These are phyloP conservation scores for Bruguiera hainesii DNA, from an alignment of 441 rosid species.

Conservation along the genomic window DNA sequence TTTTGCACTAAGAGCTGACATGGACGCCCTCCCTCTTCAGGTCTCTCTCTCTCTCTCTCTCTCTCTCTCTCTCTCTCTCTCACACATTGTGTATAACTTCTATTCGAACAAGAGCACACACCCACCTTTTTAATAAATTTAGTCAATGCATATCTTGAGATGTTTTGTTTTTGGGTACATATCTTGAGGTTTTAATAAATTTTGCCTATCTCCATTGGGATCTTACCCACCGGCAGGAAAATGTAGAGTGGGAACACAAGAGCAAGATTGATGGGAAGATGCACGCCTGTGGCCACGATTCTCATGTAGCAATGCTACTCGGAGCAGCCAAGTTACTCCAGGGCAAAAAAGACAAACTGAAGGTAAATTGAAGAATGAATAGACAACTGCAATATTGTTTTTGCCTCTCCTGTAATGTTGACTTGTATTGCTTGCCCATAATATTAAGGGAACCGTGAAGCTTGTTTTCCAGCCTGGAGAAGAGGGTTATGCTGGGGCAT, in stretches of 20 bases:
- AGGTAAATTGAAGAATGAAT: slow-evolving; percentile 25
- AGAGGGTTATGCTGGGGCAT: slow-evolving; percentile 47
- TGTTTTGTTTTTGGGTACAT: background rate
- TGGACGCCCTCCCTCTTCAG: slow-evolving; percentile 88
- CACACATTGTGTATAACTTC: background rate
- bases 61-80: too few species aligned
- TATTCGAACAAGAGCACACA: background rate
- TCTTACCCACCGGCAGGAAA: slow-evolving; percentile 37
- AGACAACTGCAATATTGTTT: background rate
- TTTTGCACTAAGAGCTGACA: slow-evolving; percentile 73
- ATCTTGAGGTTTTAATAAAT: background rate
- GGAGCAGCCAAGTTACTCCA: slow-evolving; percentile 74
- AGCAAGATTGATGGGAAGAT: slow-evolving; percentile 66
- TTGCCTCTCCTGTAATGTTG: background rate
- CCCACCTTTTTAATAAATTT: background rate
- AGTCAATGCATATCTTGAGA: too few species aligned
- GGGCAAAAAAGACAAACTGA: slow-evolving; percentile 30
- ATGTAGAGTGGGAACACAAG: slow-evolving; percentile 67
- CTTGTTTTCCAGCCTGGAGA: slow-evolving; percentile 58
- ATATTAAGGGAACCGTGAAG: slow-evolving; percentile 42
- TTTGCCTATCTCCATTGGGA: background rate
- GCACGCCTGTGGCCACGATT: slow-evolving; percentile 83
- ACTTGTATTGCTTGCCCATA: background rate
- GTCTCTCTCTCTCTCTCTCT: slow-evolving; percentile 21
- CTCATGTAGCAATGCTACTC: slow-evolving; percentile 69